Evolutionary conservation across 306 rosid genomes (phyloP), one percentile per base, ranked within the genome.

Genomic region (Cicer chorassanicum): DNA sequence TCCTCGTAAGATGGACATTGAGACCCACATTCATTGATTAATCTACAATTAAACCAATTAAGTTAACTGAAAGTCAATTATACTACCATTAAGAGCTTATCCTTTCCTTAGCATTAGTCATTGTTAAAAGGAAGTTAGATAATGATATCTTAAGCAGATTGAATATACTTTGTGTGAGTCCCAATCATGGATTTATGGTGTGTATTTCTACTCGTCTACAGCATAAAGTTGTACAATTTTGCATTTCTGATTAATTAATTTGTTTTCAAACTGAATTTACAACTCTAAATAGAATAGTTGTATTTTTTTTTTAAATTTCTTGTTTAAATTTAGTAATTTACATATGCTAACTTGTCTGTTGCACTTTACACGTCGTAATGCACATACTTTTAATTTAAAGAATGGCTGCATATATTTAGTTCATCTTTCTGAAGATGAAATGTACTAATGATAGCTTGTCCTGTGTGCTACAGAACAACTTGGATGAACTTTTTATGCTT

Each of bases 401-500:
- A 40, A 9, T 76, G 73, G 76, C 69, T 77, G 49, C 77, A 34
- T 79, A 7, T 36, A 3, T 59, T 60, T 53, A 46, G 45, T 51
- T 81, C 59, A 55, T 82, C 29, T 80, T 65, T 78, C 68, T 77
- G 81, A 57, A 77, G 69, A 73, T 64, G 63, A 77, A 70, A 72
- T 45, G 60, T 53, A 61, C 87, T 84, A 45, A 80, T 62, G 69
- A 66, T 62, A 72, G 57, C 59, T 60, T 77, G 9, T 85, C 42
- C 78, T 57, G 53, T 81, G 72, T 73, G 54, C 72, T 90, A 76
- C 99, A 95, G 99, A 95, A 95, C 83, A 95, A 95, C 78, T 85
- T 95, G 78, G 99, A 95, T 29, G 99, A 95, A 77, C 97, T 95
- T 68, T 95, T 95, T 79, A 92, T 95, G 99, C 96, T 95, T 66